phyloP scores from a whole-genome alignment of 331 rosid genomes.

The Quercus phellos region DNA sequence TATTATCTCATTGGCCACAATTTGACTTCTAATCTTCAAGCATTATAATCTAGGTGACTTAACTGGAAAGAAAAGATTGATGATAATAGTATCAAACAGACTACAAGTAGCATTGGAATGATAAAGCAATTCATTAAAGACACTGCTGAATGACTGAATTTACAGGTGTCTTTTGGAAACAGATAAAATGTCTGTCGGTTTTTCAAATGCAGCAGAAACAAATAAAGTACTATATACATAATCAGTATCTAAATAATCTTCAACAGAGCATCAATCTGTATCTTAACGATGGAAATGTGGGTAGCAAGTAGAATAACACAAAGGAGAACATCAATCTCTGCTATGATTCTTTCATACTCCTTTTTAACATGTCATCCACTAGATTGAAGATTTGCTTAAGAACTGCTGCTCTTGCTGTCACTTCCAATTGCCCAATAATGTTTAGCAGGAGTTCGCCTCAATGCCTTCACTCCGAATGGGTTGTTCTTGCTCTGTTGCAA shows the following conservation, averaged over 20 bases:
- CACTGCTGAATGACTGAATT: constrained; percentile 18
- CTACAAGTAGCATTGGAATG: not conserved
- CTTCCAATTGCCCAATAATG: constrained; percentile 44
- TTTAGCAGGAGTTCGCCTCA: constrained; percentile 68
- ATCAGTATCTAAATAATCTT: constrained; percentile 29
- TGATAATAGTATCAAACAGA: not conserved
- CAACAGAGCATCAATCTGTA: constrained; percentile 15
- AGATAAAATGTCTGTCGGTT: constrained; percentile 13
- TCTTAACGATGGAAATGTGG: constrained; percentile 17
- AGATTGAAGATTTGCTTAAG: constrained; percentile 22
- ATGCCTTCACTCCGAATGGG: constrained; percentile 71
- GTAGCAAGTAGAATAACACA: constrained; percentile 9
- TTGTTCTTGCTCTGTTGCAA: constrained; percentile 54
- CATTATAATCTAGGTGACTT: too few species aligned
- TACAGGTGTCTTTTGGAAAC: constrained; percentile 24
- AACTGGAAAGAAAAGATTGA: too few species aligned
- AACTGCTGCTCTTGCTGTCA: constrained; percentile 37
- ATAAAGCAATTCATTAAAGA: constrained; percentile 1
- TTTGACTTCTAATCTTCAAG: not conserved
- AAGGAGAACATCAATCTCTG: constrained; percentile 13
- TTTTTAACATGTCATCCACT: constrained; percentile 11
- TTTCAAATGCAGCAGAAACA: constrained; percentile 28
- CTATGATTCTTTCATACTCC: not conserved
- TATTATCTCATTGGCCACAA: too few species aligned
- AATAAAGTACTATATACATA: constrained; percentile 44